Evolutionary conservation across 2,329 filamentous ascomycete species (phyloP).

Genomic region (Fusarium metavorans): DNA sequence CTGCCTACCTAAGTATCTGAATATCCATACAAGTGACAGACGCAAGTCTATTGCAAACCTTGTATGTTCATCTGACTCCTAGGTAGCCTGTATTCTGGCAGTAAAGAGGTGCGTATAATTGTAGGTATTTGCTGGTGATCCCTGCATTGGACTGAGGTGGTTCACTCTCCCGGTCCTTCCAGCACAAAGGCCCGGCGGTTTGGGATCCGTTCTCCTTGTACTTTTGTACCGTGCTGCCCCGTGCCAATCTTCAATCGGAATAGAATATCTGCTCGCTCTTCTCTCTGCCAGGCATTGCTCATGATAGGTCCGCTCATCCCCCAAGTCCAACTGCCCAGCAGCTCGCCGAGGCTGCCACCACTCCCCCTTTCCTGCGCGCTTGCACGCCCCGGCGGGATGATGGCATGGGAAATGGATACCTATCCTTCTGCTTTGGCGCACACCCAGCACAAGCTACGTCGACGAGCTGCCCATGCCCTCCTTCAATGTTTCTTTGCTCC

Average conservation of each 20-base stretch:
- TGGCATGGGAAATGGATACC: background rate
- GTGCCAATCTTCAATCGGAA: background rate
- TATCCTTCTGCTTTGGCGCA: slow-evolving; percentile 4
- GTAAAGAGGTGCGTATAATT: background rate
- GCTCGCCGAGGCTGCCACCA: no score
- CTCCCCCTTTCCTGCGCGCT: no score
- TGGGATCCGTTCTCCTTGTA: background rate
- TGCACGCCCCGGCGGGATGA: no score
- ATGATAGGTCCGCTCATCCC: no score
- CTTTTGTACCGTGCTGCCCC: background rate
- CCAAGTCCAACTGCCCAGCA: background rate
- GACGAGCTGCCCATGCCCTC: slow-evolving; percentile 29
- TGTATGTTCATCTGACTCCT: background rate
- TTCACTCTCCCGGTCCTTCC: no score
- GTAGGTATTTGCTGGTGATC: background rate
- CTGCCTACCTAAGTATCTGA: no score
- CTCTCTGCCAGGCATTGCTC: background rate
- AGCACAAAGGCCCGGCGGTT: background rate
- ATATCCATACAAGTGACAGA: background rate
- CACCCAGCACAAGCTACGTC: slow-evolving; percentile 44
- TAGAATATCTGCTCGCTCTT: no score
- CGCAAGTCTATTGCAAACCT: background rate
- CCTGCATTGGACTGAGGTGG: background rate
- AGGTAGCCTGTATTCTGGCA: background rate
- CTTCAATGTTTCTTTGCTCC: slow-evolving; percentile 41